phyloP scores from a whole-genome alignment of 1,139 yeast species.

The Candida anutae region DNA sequence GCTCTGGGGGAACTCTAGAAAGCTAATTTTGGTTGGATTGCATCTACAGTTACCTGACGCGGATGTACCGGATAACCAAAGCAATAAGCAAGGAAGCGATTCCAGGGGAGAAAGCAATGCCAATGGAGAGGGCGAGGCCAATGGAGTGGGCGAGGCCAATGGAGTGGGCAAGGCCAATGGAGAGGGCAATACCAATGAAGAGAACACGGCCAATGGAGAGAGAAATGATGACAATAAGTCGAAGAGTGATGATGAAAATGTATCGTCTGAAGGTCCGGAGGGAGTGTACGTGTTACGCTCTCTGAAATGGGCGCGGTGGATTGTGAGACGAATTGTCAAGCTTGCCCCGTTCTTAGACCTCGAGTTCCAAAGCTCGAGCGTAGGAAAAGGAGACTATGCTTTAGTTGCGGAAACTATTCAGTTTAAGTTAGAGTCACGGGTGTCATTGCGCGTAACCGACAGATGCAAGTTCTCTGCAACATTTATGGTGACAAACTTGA shows the following conservation, averaged over 20 bases:
- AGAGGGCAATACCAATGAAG: background rate
- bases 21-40: conserved; percentile 15
- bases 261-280: background rate
- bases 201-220: background rate
- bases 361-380: background rate
- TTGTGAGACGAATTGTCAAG: background rate
- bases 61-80: too few species aligned
- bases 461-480: background rate
- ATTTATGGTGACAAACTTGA: background rate
- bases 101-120: too few species aligned
- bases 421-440: background rate
- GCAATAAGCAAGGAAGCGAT: too few species aligned
- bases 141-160: too few species aligned
- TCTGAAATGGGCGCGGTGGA: background rate
- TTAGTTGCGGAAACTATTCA: background rate
- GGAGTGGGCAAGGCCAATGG: background rate
- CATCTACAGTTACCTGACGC: background rate
- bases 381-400: background rate
- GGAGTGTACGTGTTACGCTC: background rate
- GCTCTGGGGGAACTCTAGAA: conserved; percentile 35
- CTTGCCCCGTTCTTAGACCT: background rate
- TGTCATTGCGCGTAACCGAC: background rate
- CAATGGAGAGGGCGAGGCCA: too few species aligned
- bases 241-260: background rate
- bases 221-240: background rate